Percentiles rank a stretch among this genome's conserved stretches.
These are phyloP conservation scores for Exobasidium cylindrosporum DNA, from an alignment of 1,284 basidiomycete species.

Conservation along the genomic window DNA sequence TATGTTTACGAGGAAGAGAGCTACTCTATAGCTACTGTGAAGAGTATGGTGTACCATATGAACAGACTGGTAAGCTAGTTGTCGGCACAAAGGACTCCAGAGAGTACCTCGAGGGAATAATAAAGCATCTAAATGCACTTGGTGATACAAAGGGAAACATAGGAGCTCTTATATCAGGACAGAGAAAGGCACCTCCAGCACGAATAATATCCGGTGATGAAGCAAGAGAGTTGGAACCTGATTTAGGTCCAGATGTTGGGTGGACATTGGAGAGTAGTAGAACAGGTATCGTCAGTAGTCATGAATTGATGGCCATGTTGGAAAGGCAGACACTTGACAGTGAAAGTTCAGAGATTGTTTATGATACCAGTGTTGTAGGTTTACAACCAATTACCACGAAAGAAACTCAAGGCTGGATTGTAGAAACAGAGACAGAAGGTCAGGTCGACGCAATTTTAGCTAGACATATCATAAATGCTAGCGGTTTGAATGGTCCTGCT, in stretches of 20 bases:
- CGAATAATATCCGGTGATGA: slow-evolving; percentile 70
- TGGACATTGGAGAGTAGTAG: slow-evolving; percentile 76
- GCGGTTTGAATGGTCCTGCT: slow-evolving; percentile 67
- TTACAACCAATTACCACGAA: slow-evolving; percentile 65
- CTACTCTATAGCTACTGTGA: slow-evolving; percentile 78
- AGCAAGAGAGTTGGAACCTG: slow-evolving; percentile 75
- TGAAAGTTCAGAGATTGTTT: slow-evolving; percentile 72
- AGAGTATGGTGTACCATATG: slow-evolving; percentile 66
- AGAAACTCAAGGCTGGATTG: slow-evolving; percentile 57
- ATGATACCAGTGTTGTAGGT: slow-evolving; percentile 80
- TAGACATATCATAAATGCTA: slow-evolving; percentile 78
- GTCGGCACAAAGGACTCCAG: slow-evolving; percentile 46
- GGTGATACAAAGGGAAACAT: slow-evolving; percentile 13
- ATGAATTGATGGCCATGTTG: slow-evolving; percentile 71
- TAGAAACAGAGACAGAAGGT: slow-evolving; percentile 57
- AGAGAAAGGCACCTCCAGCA: slow-evolving; percentile 56
- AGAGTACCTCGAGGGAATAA: slow-evolving; percentile 33
- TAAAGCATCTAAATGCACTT: slow-evolving; percentile 30
- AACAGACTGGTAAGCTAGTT: slow-evolving; percentile 71
- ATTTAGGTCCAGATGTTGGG: slow-evolving; percentile 69
- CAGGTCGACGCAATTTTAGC: slow-evolving; percentile 71
- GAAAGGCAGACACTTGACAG: slow-evolving; percentile 73
- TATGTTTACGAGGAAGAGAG: slow-evolving; percentile 82
- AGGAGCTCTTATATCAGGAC: slow-evolving; percentile 1
- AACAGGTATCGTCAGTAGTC: slow-evolving; percentile 89